These are phyloP conservation scores for Cucumis melo DNA, from an alignment of 306 rosid species.

Conservation along the genomic window DNA sequence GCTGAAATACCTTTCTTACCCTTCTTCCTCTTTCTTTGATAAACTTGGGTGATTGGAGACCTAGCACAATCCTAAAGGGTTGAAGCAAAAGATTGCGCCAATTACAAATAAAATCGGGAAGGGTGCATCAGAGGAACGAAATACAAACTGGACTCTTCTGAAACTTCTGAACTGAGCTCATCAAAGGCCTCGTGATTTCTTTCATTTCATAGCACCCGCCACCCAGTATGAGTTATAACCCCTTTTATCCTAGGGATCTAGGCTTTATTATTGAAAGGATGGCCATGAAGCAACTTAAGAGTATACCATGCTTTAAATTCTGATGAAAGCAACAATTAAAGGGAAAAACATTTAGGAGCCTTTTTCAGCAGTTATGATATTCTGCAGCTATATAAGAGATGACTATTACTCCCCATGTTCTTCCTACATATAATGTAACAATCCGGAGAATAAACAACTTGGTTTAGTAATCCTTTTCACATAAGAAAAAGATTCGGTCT, in stretches of 20 bases:
- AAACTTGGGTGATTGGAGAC: too few species aligned
- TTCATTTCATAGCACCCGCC: not conserved
- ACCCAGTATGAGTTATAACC: not conserved
- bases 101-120: not conserved
- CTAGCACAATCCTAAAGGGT: not conserved
- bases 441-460: too few species aligned
- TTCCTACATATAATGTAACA: not conserved
- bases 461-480: too few species aligned
- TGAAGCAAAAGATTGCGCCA: not conserved
- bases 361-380: not conserved
- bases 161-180: not conserved
- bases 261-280: not conserved
- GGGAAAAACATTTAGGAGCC: not conserved
- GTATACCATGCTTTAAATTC: not conserved
- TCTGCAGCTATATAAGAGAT: not conserved
- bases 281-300: not conserved
- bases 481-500: too few species aligned
- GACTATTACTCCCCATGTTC: not conserved
- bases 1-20: too few species aligned
- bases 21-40: too few species aligned
- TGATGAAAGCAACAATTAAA: not conserved
- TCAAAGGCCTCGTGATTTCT: not conserved
- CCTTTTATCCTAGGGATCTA: not conserved
- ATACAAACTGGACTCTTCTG: not conserved
- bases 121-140: not conserved